Evolutionary conservation across 306 rosid genomes (phyloP).

Genomic region (Ochetophila trinervis): DNA sequence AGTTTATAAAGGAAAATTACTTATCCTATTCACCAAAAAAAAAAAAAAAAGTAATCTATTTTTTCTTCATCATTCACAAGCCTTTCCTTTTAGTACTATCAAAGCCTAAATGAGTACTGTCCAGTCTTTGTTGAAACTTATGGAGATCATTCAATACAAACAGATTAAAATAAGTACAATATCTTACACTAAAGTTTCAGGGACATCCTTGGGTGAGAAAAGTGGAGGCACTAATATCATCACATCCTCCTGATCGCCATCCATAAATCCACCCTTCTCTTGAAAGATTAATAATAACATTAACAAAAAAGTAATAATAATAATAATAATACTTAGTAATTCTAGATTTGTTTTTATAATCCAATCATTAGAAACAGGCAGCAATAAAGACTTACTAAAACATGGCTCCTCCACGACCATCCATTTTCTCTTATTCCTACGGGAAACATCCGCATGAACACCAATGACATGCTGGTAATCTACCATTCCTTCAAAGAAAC

Average conservation of each 20-base stretch:
- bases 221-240: slow-evolving; percentile 79
- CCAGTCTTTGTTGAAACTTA: too few species aligned
- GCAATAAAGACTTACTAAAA: slow-evolving; percentile 43
- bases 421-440: slow-evolving; percentile 61
- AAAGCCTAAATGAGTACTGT: too few species aligned
- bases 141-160: slow-evolving; percentile 11
- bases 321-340: not conserved
- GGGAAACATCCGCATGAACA: slow-evolving; percentile 69
- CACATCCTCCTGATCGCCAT: slow-evolving; percentile 65
- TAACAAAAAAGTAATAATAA: not conserved
- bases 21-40: too few species aligned
- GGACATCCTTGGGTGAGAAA: slow-evolving; percentile 74
- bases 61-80: too few species aligned
- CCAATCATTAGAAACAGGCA: slow-evolving; percentile 19
- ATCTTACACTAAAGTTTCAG: slow-evolving; percentile 78
- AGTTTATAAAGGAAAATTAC: too few species aligned
- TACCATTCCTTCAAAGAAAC: slow-evolving; percentile 62
- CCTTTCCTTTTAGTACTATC: too few species aligned
- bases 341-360: not conserved
- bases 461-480: slow-evolving; percentile 94
- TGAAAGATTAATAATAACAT: slow-evolving; percentile 20
- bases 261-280: slow-evolving; percentile 60
- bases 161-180: slow-evolving; percentile 4
- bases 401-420: slow-evolving; percentile 52
- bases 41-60: too few species aligned